Base-by-base conservation (phyloP, 2,329 filamentous ascomycete species). In the Aspergillus brunneoviolaceus region DNA sequence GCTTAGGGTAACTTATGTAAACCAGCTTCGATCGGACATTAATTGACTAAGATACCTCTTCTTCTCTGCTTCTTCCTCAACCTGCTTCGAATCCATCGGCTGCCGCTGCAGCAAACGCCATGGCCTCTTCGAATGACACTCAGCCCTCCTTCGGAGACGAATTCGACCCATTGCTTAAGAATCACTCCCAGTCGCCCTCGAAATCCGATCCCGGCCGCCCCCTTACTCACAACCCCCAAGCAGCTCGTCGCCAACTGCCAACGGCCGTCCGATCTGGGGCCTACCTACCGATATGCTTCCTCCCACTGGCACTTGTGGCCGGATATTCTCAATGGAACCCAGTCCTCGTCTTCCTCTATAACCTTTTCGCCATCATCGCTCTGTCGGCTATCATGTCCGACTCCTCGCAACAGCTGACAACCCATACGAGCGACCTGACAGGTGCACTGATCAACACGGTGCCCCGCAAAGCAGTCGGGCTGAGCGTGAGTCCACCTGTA, bases 311-410 rank as follows among this genome's bases (percentile, higher is more conserved):
- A 16, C 89, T 95, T 63, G 88, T 84, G 2, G 76, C 92, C 53
- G 84, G 89, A 67, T 90, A 87, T 68, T 76, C 85, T 16, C 67
- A 76, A 11, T 76, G 88, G 61, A 80, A 82, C 70, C 78, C 80
- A 6, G 80, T 87, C 51, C 80, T 81, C n/a, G 80, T 92, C 56
- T 96, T 96, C 69, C 83, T 91, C 55, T 83, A 95, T 77, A 96
- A 96, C 78, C 96, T 96, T 70, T 83, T 96, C 62, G 83, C 83
- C 58, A 85, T 85, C 68, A 76, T 85, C 51, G 83, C 83, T 5
- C 76, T 85, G 52, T 83, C 83, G 0, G 78, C 81, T 0, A 73
- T 85, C 59, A 72, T 85, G 64, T 83, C 81, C 58, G 85, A 85
- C 71, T 82, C 82, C 60, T 85, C 83, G 2, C 83, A 85, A 70